Percentiles rank a stretch among this genome's conserved stretches.
Conservation (phyloP, 2,329 filamentous ascomycete genomes). For the Grosmannia serpens region DNA sequence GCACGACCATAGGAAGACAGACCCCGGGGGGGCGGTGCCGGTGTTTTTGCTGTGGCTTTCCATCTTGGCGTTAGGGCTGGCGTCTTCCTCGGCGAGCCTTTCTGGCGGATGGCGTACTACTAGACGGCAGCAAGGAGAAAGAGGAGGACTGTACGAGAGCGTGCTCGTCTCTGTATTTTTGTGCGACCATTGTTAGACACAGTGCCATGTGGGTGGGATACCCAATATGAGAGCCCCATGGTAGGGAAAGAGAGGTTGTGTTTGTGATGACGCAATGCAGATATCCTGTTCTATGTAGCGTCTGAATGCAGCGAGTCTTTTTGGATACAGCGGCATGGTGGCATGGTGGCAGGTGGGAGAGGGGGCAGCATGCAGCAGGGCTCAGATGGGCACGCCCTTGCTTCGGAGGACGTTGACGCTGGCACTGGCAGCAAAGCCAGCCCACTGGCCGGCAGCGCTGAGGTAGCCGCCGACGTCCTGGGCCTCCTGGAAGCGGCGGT, state of each 20-base stretch:
- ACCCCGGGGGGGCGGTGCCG: too few species aligned
- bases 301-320: background rate
- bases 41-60: background rate
- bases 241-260: background rate
- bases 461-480: slow-evolving; percentile 50
- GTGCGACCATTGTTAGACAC: background rate
- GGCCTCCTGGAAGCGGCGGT: slow-evolving; percentile 61
- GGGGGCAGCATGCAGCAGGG: too few species aligned
- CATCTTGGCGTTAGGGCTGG: too few species aligned
- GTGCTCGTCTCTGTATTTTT: background rate
- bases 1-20: background rate
- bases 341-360: background rate
- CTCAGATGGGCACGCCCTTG: slow-evolving; percentile 68
- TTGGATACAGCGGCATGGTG: background rate
- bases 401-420: slow-evolving; percentile 75
- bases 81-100: background rate
- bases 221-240: background rate
- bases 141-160: background rate
- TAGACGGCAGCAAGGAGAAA: background rate
- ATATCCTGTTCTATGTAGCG: background rate
- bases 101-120: background rate
- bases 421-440: slow-evolving; percentile 69
- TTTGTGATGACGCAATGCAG: background rate
- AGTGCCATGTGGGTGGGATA: too few species aligned
- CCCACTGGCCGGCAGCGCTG: slow-evolving; percentile 59